Evolutionary conservation across 23 red algal species (phyloP).

Genomic region (Gracilaria gracilis): DNA sequence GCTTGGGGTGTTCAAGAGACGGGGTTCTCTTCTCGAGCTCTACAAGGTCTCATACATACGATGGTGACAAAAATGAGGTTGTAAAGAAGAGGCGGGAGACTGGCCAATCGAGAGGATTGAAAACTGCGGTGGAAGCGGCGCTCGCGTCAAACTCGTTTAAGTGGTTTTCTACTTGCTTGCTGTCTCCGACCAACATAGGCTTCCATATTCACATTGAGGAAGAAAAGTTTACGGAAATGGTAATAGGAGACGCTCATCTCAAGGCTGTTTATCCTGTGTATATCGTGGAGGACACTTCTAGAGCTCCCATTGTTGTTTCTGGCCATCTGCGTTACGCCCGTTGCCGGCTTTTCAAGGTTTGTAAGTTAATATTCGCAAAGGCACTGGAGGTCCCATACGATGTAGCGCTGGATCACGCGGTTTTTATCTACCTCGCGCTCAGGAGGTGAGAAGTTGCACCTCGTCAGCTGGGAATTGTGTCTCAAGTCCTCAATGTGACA

Average conservation of each 20-base stretch:
- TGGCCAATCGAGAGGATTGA: slow-evolving; percentile 18
- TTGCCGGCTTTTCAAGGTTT: neutral
- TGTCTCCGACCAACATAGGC: neutral
- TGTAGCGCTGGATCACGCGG: neutral
- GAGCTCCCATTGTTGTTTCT: neutral
- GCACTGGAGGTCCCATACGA: neutral
- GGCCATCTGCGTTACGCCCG: neutral
- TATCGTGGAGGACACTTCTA: neutral
- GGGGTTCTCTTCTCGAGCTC: too few relatives aligned
- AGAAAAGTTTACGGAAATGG: neutral
- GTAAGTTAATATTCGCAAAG: neutral
- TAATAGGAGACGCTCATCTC: neutral
- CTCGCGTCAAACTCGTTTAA: neutral
- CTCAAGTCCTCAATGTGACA: neutral
- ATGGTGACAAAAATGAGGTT: neutral
- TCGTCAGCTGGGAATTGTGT: slow-evolving; percentile 1
- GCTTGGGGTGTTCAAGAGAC: too few relatives aligned
- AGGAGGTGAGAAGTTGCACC: neutral
- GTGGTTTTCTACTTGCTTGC: neutral
- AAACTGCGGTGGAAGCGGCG: neutral
- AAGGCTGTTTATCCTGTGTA: slow-evolving; percentile 1
- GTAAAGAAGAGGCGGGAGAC: neutral
- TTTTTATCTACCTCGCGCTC: neutral
- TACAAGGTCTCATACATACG: neutral
- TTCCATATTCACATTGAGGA: neutral